Conservation (phyloP, 2,329 filamentous ascomycete genomes). For the Colletotrichum theobromicola region DNA sequence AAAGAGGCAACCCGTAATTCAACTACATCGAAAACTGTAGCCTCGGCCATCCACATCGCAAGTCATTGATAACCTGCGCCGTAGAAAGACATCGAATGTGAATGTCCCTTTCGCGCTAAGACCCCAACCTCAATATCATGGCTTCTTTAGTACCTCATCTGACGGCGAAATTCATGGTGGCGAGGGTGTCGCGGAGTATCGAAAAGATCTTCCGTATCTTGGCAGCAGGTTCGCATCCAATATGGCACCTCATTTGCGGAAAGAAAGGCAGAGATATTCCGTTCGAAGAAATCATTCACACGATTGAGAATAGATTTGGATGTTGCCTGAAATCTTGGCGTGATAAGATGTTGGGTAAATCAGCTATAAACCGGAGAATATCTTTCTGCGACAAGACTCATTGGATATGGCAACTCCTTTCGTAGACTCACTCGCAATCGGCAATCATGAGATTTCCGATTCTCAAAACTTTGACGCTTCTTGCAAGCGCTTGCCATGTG, state of each 20-base stretch:
- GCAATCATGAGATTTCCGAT: not conserved
- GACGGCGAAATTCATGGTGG: fast-evolving
- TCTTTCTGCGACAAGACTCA: not conserved
- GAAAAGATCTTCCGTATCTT: not conserved
- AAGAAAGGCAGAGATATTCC: not conserved
- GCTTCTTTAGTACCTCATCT: too few relatives aligned
- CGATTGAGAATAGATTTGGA: fast-evolving
- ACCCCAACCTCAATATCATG: not conserved
- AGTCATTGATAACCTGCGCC: not conserved
- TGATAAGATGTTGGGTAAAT: not conserved
- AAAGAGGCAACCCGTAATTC: not conserved
- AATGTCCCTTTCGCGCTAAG: not conserved
- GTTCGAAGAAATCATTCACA: fast-evolving
- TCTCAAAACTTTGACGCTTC: not conserved
- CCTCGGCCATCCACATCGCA: fast-evolving
- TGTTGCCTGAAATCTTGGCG: not conserved
- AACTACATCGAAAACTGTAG: not conserved
- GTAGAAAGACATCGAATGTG: not conserved
- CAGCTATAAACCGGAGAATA: not conserved
- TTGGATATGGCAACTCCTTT: fast-evolving
- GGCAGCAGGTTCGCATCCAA: not conserved
- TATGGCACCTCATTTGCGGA: not conserved
- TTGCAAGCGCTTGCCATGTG: not conserved
- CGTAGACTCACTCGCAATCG: not conserved
- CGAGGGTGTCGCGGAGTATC: fast-evolving